Base-by-base conservation (phyloP, 2,329 filamentous ascomycete species). In the Phaeophleospora eucalypticola region DNA sequence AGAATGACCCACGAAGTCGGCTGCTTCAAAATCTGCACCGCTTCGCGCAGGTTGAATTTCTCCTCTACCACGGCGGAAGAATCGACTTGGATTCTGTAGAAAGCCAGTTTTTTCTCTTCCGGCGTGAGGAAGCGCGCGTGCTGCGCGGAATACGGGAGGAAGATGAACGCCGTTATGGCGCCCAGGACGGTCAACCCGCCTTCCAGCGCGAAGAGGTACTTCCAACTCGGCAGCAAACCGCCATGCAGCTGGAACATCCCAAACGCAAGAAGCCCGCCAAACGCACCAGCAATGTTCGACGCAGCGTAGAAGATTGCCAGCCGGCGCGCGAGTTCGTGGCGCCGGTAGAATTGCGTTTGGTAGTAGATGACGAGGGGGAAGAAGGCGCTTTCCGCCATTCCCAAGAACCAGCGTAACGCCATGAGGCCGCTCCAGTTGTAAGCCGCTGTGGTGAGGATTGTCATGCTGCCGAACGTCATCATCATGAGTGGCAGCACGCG, bases 281-380 rank as follows among this genome's bases (percentile, higher is more conserved):
- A 85, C 2, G 82, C 82, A 47, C 80, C 82, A 17, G 86, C 86
- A 48, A 90, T 85, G 59, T 84, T 86, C 18, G 79, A 82, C 0
- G 85, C 85, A 0, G 85, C 86, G 57, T 89, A 90, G 69, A 89
- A 89, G 48, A 88, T 70, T 29, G 84, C 84, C 1, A 88, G 71
- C 2, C 85, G 79, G 7, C 84, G 74, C 4, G 84, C 84, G 2
- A 89, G 75, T 62, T 89, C 85, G 24, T 80, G 81, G 44, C 85
- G 77, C 14, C 83, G 78, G 64, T 89, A 89, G 64, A 88, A 88
- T 2, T 70, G 71, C 0, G 72, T 74, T 40, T 73, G 62, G 51
- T 82, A 82, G 64, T 81, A 82, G 50, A 82, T 81, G 16, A 86
- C 83, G 3, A 85, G 67, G 0, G 84, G 83, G 59, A 86, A 87